Base-by-base conservation (phyloP, 768 basidiomycete species). In the Tricholoma saponaceum region DNA sequence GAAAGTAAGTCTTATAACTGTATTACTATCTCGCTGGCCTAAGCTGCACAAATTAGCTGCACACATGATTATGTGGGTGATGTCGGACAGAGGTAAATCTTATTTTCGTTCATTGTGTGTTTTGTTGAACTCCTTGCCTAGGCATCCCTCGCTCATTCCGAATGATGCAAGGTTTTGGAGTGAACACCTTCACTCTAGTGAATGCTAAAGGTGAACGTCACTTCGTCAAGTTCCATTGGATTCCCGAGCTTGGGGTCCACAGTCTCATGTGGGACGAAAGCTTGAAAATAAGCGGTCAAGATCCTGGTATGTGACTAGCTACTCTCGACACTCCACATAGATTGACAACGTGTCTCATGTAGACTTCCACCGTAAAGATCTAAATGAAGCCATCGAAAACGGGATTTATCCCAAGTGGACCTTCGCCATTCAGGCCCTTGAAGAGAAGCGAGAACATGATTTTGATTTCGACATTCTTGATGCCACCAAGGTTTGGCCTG, bases 161-260 rank as follows among this genome's bases (percentile, higher is more conserved):
- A 55, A 92, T 89, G 86, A 90, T 95, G 84, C 90, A 93, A 73
- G 94, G 87, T 6, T 90, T 91, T 52, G 88, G 90, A 1, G 90
- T 95, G 49, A 93, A 96, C 71, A 91, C 92, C 0, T 95, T 80
- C 69, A 86, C 89, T 2, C 77, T 95, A 28, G 64, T 89, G 56
- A 92, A 92, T 63, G 75, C 72, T 0, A 67, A 80, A 25, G 85
- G 85, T 44, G 79, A 92, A 64, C 80, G 85, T 1, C 79, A 81
- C 55, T 95, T 95, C 63, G 92, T 95, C 72, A 95, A 95, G 69
- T 95, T 93, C 69, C 90, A 94, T 70, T 90, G 84, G 77, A 83
- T 82, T 37, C 84, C 92, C 16, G 82, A 92, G 70, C 80, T 94
- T 14, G 92, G 92, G 20, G 89, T 89, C 1, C 89, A 94, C 67